Percentiles rank a stretch among this genome's conserved stretches.
Evolutionary conservation across 164 flowering plant species (phyloP).

Genomic region (Santalum album): DNA sequence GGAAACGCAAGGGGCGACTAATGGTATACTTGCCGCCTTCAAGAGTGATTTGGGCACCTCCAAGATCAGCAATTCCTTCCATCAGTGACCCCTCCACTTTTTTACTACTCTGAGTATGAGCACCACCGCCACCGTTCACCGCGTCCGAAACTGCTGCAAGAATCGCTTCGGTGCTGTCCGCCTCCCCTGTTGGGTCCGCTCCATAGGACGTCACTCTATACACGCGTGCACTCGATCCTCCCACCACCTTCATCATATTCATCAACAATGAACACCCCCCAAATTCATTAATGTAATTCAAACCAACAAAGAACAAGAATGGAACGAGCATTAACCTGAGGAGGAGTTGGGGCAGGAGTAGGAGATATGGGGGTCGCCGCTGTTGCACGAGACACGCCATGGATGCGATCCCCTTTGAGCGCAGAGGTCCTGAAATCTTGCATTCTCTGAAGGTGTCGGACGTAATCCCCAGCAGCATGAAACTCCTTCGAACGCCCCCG

Average conservation of each 20-base stretch:
- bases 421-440: constrained; percentile 22
- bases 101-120: neutral
- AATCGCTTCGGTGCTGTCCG: constrained; percentile 75
- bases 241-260: constrained; percentile 21
- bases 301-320: neutral
- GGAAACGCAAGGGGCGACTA: constrained; percentile 58
- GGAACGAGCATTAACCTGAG: constrained; percentile 10
- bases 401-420: constrained; percentile 7
- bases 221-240: constrained; percentile 18
- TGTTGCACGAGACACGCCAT: constrained; percentile 7
- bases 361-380: constrained; percentile 1
- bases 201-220: constrained; percentile 57
- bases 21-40: constrained; percentile 74
- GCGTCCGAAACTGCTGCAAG: constrained; percentile 60
- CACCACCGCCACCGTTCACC: constrained; percentile 8
- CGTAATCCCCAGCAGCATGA: neutral
- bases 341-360: constrained; percentile 10
- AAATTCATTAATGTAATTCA: neutral
- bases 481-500: too few relatives aligned
- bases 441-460: constrained; percentile 20
- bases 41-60: constrained; percentile 63
- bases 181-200: constrained; percentile 78
- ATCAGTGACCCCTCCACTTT: constrained; percentile 27
- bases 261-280: neutral
- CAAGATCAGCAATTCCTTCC: constrained; percentile 64